These are phyloP conservation scores for Trichoderma afroharzianum DNA, from an alignment of 2,329 filamentous ascomycete genomes.

Conservation along the genomic window DNA sequence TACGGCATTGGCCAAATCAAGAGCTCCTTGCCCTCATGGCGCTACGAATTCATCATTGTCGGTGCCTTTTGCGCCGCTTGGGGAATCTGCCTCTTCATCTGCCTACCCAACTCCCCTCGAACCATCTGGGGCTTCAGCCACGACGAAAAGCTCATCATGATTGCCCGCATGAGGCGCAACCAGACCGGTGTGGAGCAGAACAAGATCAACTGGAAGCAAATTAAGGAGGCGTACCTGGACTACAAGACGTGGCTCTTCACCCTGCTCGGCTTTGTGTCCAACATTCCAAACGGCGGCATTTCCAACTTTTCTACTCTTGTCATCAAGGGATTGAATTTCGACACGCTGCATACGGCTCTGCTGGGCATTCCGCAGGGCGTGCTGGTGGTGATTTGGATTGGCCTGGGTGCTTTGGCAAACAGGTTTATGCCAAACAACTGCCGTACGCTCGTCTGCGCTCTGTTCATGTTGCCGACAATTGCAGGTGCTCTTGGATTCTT, in stretches of 20 bases:
- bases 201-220: conserved; percentile 50
- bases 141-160: conserved; percentile 51
- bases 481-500: conserved; percentile 56
- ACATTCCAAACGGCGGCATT: conserved; percentile 56
- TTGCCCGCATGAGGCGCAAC: conserved; percentile 52
- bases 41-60: conserved; percentile 66
- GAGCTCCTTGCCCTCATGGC: conserved; percentile 57
- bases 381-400: conserved; percentile 39
- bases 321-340: conserved; percentile 55
- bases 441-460: conserved; percentile 50
- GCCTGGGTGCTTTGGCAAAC: conserved; percentile 38
- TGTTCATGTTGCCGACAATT: conserved; percentile 58
- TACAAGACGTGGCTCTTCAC: conserved; percentile 59
- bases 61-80: conserved; percentile 55
- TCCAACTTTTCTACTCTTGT: conserved; percentile 59
- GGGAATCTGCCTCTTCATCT: conserved; percentile 54
- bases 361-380: conserved; percentile 38
- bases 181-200: conserved; percentile 59
- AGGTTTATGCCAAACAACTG: conserved; percentile 41
- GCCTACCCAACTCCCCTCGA: conserved; percentile 56
- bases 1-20: conserved; percentile 60
- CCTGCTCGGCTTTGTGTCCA: conserved; percentile 49
- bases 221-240: conserved; percentile 54
- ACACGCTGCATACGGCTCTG: conserved; percentile 35
- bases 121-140: conserved; percentile 49